A percentile compares a stretch with the other conserved stretches of the same genome.
Evolutionary conservation across 129 eudicot genomes (phyloP).

Genomic region (Chrysanthemum lavandulifolium): DNA sequence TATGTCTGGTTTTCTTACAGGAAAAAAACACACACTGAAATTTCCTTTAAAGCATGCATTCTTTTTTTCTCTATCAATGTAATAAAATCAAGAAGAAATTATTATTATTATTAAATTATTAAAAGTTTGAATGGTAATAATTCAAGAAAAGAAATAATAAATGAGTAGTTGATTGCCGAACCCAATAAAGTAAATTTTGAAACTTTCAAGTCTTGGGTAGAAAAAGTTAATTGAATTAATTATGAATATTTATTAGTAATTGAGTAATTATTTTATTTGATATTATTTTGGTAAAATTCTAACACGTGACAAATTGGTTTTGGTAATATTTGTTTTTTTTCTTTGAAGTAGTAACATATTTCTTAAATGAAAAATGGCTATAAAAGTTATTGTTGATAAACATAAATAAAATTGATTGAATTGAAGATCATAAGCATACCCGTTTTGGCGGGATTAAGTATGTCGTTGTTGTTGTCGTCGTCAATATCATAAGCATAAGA

Average conservation of each 20-base stretch:
- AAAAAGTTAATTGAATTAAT: background rate
- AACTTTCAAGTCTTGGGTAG: conserved; percentile 30
- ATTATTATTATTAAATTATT: background rate
- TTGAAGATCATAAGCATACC: no score
- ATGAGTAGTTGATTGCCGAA: conserved; percentile 23
- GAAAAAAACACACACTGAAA: conserved; percentile 18
- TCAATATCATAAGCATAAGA: no score
- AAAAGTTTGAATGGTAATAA: conserved; percentile 17
- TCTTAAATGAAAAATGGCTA: no score
- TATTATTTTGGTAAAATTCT: background rate
- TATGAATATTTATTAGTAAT: background rate
- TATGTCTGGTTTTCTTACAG: conserved; percentile 5
- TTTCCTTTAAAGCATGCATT: conserved; percentile 20
- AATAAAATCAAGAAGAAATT: conserved; percentile 21
- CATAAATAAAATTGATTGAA: no score
- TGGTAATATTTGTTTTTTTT: no score
- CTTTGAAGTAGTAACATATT: no score
- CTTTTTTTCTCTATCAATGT: background rate
- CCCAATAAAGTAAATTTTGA: conserved; percentile 38
- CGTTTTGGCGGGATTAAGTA: no score
- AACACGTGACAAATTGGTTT: no score
- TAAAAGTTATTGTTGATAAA: no score
- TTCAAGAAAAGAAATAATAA: conserved; percentile 13
- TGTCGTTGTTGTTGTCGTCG: no score
- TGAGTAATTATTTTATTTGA: background rate